Evolutionary conservation across 2,329 filamentous ascomycete genomes (phyloP).

Genomic region (Fonsecaea pugnacius): DNA sequence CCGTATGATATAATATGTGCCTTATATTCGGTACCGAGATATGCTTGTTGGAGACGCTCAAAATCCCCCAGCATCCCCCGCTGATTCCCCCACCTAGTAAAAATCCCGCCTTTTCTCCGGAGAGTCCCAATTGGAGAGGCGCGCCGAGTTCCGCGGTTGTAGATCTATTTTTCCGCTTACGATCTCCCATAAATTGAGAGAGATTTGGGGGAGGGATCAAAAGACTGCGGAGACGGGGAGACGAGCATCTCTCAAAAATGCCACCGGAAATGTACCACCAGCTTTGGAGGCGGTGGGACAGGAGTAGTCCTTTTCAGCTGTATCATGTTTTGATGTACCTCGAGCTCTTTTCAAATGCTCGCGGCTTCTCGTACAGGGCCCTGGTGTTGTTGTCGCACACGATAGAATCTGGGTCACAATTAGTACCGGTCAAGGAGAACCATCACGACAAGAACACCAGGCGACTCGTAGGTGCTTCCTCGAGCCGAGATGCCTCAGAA

Average conservation of each 20-base stretch:
- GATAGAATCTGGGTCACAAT: not conserved
- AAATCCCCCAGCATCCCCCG: not conserved
- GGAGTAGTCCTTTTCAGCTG: not conserved
- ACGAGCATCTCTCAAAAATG: not conserved
- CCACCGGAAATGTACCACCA: not conserved
- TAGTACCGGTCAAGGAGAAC: not conserved
- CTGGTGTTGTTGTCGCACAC: not conserved
- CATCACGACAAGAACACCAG: not conserved
- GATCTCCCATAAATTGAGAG: not conserved
- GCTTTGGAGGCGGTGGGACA: not conserved
- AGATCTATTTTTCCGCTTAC: not conserved
- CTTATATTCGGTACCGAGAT: not conserved
- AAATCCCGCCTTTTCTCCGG: not conserved
- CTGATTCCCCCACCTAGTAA: not conserved
- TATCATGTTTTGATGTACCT: not conserved
- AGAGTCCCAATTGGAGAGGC: not conserved
- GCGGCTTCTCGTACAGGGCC: not conserved
- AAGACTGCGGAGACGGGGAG: not conserved
- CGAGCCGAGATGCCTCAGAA: slow-evolving; percentile 1
- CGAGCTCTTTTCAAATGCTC: not conserved
- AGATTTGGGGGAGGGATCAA: not conserved
- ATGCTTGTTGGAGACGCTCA: not conserved
- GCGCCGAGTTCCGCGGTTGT: not conserved
- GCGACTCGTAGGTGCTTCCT: not conserved
- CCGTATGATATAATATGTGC: not conserved